phyloP scores from a whole-genome alignment of 768 basidiomycete genomes.

The Boletus bicolor region DNA sequence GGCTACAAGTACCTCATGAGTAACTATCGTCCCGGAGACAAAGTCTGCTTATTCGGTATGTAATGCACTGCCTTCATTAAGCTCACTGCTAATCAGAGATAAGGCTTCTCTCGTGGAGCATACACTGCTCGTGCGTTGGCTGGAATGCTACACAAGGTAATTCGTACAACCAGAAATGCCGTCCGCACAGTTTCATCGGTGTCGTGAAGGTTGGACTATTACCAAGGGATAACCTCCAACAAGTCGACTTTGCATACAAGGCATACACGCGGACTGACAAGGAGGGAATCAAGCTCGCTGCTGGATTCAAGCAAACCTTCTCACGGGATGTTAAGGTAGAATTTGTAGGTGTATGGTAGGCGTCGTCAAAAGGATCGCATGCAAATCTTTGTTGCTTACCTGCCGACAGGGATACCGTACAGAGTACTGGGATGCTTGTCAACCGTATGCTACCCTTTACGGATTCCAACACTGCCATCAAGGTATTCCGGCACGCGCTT shows the following conservation, averaged over 20 bases:
- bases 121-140: slow-evolving; percentile 71
- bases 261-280: slow-evolving; percentile 57
- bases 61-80: background rate
- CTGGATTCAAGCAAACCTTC: slow-evolving; percentile 72
- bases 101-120: slow-evolving; percentile 75
- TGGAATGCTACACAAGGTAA: slow-evolving; percentile 69
- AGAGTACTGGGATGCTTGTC: slow-evolving; percentile 68
- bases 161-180: background rate
- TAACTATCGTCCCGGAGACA: slow-evolving; percentile 70
- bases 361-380: background rate
- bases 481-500: slow-evolving; percentile 73
- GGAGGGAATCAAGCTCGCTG: slow-evolving; percentile 44
- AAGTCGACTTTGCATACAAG: slow-evolving; percentile 72
- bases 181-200: background rate
- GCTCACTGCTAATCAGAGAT: slow-evolving; percentile 13
- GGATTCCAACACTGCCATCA: slow-evolving; percentile 56
- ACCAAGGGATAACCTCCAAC: slow-evolving; percentile 61
- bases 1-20: slow-evolving; percentile 81
- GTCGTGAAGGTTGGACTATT: slow-evolving; percentile 62
- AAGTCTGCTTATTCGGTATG: slow-evolving; percentile 69
- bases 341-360: slow-evolving; percentile 77
- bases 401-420: slow-evolving; percentile 66
- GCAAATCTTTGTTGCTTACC: slow-evolving; percentile 1
- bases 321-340: slow-evolving; percentile 66
- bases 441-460: slow-evolving; percentile 65